These are phyloP conservation scores for Solanum microdontum DNA, from an alignment of 257 asterid species.

Conservation along the genomic window DNA sequence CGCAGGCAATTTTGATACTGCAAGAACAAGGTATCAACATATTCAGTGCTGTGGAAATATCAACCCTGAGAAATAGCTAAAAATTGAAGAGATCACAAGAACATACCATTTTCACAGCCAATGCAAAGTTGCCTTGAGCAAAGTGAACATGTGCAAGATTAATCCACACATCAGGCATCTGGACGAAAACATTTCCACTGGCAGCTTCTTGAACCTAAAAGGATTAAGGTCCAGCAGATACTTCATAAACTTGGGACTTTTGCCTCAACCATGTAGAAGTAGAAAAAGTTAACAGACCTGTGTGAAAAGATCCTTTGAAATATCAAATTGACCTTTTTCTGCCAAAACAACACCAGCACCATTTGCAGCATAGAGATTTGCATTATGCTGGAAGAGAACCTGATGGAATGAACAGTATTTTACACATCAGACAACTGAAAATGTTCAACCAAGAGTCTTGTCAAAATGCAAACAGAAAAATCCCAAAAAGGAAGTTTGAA, in stretches of 20 bases:
- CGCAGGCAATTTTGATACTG: constrained; percentile 96
- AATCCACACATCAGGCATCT: constrained; percentile 98
- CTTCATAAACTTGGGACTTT: constrained; percentile 1
- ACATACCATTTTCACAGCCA: constrained; percentile 93
- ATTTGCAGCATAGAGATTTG: constrained; percentile 96
- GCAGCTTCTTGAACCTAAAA: constrained; percentile 97
- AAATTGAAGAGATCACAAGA: background rate
- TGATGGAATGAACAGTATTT: constrained; percentile 19
- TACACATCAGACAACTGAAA: background rate
- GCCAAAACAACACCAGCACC: constrained; percentile 98
- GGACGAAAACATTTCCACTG: constrained; percentile 78
- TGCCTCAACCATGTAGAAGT: background rate
- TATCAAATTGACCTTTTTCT: constrained; percentile 95
- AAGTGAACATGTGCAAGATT: constrained; percentile 97
- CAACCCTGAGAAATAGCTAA: background rate
- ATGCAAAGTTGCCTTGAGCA: constrained; percentile 89
- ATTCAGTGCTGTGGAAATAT: background rate
- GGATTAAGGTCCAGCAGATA: constrained; percentile 3
- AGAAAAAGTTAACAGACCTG: constrained; percentile 44
- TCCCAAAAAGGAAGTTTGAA: background rate
- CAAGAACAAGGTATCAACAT: constrained; percentile 11
- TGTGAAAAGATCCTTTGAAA: constrained; percentile 86
- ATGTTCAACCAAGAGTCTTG: background rate
- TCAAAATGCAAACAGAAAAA: background rate
- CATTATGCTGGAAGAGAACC: constrained; percentile 76